Conservation (phyloP, 805 yeast species). For the Yamadazyma kitorensis region DNA sequence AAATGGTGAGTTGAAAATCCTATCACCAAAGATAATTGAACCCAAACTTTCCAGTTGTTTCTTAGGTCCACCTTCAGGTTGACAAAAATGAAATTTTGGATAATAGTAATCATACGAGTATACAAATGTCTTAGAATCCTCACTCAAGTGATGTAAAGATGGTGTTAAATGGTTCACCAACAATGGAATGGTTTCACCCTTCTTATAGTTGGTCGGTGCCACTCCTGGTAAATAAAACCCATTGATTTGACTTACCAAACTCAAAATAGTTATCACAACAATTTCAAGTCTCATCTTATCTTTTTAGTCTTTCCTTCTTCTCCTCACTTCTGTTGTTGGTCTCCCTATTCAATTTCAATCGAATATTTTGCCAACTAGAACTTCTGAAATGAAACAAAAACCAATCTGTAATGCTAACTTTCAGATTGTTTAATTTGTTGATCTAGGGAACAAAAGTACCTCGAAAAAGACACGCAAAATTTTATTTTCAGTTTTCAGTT, state of each 20-base stretch:
- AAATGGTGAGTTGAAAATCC: constrained; percentile 92
- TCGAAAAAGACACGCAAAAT: no score
- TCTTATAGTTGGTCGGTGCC: constrained; percentile 84
- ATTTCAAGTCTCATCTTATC: background rate
- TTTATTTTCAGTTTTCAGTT: no score
- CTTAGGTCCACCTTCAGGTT: constrained; percentile 60
- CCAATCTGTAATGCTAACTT: no score
- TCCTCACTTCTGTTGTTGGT: no score
- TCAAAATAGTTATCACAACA: background rate
- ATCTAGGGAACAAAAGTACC: no score
- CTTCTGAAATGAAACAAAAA: no score
- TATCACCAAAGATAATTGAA: constrained; percentile 89
- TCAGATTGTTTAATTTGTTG: no score
- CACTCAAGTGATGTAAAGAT: constrained; percentile 42
- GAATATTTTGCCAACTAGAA: no score
- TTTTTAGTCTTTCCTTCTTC: no score
- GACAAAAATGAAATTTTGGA: constrained; percentile 79
- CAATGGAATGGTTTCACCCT: constrained; percentile 71
- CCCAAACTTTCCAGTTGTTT: constrained; percentile 90
- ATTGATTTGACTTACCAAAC: constrained; percentile 1
- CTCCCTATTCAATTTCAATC: no score
- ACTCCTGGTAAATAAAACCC: constrained; percentile 95
- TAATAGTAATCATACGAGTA: constrained; percentile 83
- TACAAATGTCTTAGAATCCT: constrained; percentile 48
- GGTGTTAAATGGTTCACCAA: constrained; percentile 92